A percentile compares a stretch with the other conserved stretches of the same genome.
Evolutionary conservation across 129 eudicot species (phyloP).

Genomic region (Gnaphalium uliginosum): DNA sequence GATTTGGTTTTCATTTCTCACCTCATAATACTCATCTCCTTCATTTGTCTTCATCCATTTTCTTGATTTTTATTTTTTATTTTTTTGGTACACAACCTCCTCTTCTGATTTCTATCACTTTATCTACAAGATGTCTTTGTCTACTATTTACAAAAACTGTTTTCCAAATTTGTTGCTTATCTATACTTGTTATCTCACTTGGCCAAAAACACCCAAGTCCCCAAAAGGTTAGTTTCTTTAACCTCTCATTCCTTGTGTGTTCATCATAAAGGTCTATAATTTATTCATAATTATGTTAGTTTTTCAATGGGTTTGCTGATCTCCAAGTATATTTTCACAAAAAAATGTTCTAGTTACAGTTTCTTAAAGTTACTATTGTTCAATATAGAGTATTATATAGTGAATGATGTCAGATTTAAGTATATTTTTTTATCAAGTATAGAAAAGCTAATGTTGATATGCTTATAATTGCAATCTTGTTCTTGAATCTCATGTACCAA

Average conservation of each 20-base stretch:
- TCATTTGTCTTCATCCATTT: slow-evolving; percentile 34
- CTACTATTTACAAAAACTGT: slow-evolving; percentile 19
- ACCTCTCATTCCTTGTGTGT: slow-evolving; percentile 4
- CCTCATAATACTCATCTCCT: slow-evolving; percentile 44
- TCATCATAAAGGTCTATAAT: slow-evolving; percentile 10
- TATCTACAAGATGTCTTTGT: slow-evolving; percentile 37
- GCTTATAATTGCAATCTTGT: slow-evolving; percentile 18
- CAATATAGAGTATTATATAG: neutral
- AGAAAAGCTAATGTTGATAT: neutral
- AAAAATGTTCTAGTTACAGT: slow-evolving; percentile 9
- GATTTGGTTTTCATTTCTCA: slow-evolving; percentile 37
- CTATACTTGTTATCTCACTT: slow-evolving; percentile 32
- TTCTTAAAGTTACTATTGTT: slow-evolving; percentile 4
- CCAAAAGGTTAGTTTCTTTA: slow-evolving; percentile 31
- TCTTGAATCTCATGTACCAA: slow-evolving; percentile 15
- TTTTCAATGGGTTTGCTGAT: slow-evolving; percentile 10
- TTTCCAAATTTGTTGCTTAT: slow-evolving; percentile 25
- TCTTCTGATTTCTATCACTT: slow-evolving; percentile 27
- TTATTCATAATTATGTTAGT: neutral
- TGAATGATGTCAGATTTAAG: neutral
- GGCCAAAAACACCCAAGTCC: slow-evolving; percentile 32
- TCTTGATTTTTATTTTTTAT: slow-evolving; percentile 19
- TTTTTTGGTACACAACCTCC: slow-evolving; percentile 41
- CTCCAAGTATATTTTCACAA: slow-evolving; percentile 1
- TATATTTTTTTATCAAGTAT: neutral